A percentile compares a stretch with the other conserved stretches of the same genome.
phyloP scores from a whole-genome alignment of 208 protist genomes.

The Strigomonas galati region DNA sequence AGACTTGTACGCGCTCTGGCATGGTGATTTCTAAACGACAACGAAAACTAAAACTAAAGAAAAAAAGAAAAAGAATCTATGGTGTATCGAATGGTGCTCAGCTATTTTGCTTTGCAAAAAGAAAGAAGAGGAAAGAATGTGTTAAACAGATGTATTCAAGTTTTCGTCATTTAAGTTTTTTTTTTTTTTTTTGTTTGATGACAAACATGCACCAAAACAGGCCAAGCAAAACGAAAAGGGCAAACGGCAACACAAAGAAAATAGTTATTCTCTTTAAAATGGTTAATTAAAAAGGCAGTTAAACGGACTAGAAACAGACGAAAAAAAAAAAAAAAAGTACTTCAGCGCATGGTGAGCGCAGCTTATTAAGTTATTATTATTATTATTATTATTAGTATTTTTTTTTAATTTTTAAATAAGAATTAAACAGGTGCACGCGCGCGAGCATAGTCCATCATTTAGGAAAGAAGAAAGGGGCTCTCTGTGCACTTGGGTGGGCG shows the following conservation, averaged over 20 bases:
- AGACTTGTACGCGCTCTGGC: constrained; percentile 75
- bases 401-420: not conserved
- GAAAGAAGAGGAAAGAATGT: too few species aligned
- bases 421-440: not conserved
- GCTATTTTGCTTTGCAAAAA: too few species aligned
- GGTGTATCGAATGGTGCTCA: too few species aligned
- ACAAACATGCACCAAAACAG: too few species aligned
- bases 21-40: constrained; percentile 5
- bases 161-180: too few species aligned
- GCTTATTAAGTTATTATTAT: not conserved
- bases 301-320: not conserved
- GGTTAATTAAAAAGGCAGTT: not conserved
- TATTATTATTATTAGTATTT: not conserved
- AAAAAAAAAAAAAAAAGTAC: constrained; percentile 19
- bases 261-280: not conserved
- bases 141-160: too few species aligned
- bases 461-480: constrained; percentile 54
- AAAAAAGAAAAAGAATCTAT: not conserved
- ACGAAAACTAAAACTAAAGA: not conserved
- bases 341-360: not conserved
- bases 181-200: not conserved
- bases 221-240: too few species aligned
- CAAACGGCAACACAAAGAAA: too few species aligned
- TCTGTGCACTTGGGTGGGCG: constrained; percentile 77
- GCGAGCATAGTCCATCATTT: not conserved